These are phyloP conservation scores for Kodamaea derodonti DNA, from an alignment of 1,139 yeast genomes.

Conservation along the genomic window DNA sequence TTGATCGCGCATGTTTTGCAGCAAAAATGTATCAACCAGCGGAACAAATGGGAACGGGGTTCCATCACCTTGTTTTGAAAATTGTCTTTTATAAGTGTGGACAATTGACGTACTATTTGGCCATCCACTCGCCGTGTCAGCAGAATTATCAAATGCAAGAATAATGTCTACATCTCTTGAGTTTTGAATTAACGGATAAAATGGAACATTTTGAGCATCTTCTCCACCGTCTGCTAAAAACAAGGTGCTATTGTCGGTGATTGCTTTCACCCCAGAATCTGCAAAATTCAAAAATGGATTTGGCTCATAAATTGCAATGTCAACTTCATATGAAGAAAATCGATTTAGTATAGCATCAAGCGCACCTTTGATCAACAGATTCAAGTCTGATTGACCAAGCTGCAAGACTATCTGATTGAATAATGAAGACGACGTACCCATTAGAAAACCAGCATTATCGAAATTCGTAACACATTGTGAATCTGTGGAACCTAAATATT, in stretches of 20 bases:
- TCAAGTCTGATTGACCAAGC: constrained; percentile 17
- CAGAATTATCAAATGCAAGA: constrained; percentile 83
- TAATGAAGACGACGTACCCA: constrained; percentile 70
- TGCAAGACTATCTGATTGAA: constrained; percentile 43
- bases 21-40: constrained; percentile 24
- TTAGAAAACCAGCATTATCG: constrained; percentile 71
- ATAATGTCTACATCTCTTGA: constrained; percentile 72
- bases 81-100: constrained; percentile 50
- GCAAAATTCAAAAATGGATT: constrained; percentile 32
- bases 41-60: constrained; percentile 43
- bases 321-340: constrained; percentile 27
- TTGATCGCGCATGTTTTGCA: constrained; percentile 22
- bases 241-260: constrained; percentile 39
- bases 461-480: constrained; percentile 49
- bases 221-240: constrained; percentile 88
- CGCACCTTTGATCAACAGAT: constrained; percentile 22
- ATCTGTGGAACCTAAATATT: constrained; percentile 35
- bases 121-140: constrained; percentile 66
- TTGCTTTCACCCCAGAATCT: constrained; percentile 16
- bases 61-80: constrained; percentile 37
- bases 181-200: constrained; percentile 70
- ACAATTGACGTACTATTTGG: constrained; percentile 76
- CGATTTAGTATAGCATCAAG: constrained; percentile 23
- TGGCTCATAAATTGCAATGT: constrained; percentile 39
- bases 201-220: constrained; percentile 75